Conservation (phyloP, 345 rosid genomes). For the Populus deltoides region DNA sequence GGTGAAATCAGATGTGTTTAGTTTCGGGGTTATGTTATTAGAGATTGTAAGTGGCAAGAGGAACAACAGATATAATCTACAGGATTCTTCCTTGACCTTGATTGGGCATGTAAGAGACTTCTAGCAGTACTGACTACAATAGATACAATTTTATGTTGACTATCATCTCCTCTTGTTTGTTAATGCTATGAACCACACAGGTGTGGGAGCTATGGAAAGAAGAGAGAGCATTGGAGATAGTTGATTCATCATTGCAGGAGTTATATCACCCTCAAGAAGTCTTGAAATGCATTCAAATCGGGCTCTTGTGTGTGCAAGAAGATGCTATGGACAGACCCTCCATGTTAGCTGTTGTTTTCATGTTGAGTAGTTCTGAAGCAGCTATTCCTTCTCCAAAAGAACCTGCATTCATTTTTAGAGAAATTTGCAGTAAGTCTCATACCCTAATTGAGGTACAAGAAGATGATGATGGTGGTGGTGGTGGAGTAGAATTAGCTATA, state of each 20-base stretch:
- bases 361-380: slow-evolving; percentile 4
- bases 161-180: not conserved
- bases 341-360: not conserved
- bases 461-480: no score
- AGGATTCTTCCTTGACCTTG: slow-evolving; percentile 9
- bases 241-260: not conserved
- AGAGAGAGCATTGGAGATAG: not conserved
- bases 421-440: not conserved
- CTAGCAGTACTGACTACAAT: not conserved
- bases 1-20: slow-evolving; percentile 25
- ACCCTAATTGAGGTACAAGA: not conserved
- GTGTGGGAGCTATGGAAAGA: slow-evolving; percentile 5
- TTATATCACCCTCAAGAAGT: not conserved
- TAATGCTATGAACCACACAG: not conserved
- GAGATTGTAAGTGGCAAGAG: slow-evolving; percentile 10
- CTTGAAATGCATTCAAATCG: slow-evolving; percentile 14
- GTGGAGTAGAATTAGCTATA: no score
- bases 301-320: slow-evolving; percentile 9
- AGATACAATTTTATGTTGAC: not conserved
- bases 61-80: slow-evolving; percentile 4
- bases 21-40: slow-evolving; percentile 15
- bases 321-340: not conserved
- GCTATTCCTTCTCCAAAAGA: not conserved
- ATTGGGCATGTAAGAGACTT: slow-evolving; percentile 14
- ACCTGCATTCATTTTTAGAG: not conserved